Evolutionary conservation across 768 basidiomycete species (phyloP), one percentile per base, ranked within the genome.

Genomic region (Pleurotus giganteus): DNA sequence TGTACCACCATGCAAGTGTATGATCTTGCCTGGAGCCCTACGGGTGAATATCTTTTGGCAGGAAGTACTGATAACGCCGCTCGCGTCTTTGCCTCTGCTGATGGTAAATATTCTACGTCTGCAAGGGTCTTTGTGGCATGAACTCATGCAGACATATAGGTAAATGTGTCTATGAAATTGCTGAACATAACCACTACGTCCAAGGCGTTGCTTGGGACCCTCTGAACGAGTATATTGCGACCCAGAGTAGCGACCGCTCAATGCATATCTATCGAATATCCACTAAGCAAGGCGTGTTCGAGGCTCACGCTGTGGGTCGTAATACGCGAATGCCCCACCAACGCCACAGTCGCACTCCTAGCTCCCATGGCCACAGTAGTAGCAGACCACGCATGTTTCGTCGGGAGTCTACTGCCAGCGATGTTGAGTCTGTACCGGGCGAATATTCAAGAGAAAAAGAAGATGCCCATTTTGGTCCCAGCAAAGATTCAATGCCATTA

Each of bases 141-240:
- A 58, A 61, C 58, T 31, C 24, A 63, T 37, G 53, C 24, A 29
- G 32, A 34, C 36, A 21, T 36, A 24, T 63, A 93, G 93, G 93
- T 26, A 88, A 89, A 76, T 91, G 90, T 63, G 80, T 97, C 11
- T 83, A 86, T 61, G 91, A 94, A 68, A 89, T 95, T 57, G 88
- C 91, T 1, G 96, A 98, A 64, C 97, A 99, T 69, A 84, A 81
- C 29, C 96, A 98, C 69, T 98, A 91, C 66, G 97, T 99, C 0
- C 97, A 99, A 74, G 97, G 97, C 7, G 97, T 98, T 26, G 92
- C 96, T 0, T 99, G 97, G 97, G 97, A 99, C 61, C 97, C 97
- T 1, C 72, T 97, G 62, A 94, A 96, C 68, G 93, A 97, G 69
- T 98, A 90, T 66, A 91, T 99, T 57, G 95, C 97, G 3, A 98